Base-by-base conservation (phyloP, 805 yeast genomes). In the Cyberlindnera mrakii region DNA sequence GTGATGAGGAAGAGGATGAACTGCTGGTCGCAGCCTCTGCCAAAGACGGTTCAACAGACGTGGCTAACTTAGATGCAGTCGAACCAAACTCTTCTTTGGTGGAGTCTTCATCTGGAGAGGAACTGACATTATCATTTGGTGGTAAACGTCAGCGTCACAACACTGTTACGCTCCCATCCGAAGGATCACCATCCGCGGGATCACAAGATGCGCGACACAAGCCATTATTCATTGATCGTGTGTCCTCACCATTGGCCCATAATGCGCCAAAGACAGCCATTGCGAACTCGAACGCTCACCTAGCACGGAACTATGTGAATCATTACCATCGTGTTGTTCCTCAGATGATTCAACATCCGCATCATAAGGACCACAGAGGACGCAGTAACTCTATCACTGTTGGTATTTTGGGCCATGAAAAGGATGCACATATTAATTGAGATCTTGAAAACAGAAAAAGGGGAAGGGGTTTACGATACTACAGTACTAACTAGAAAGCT, bases 141-240 rank as follows among this genome's bases (percentile, higher is more conserved):
- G 30, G 18, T 8, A 33, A 15, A 19, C 38, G 41, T 13, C 18
- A 14, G 8, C 33, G 45, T 14, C 35, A 30, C 16, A 37, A 42
- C 29, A 30, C 45, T 65, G 71, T 6, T 71, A 69, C 50, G 72
- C 68, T 37, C 65, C 72, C n/a, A 16, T 15, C 39, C 13, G 6
- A 10, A 10, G 27, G 27, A 33, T 29, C 31, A 29, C 43, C n/a
- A n/a, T n/a, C 39, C 13, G 6, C 27, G 6, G 27, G 27, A 33
- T 29, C 31, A 29, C 43, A 29, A 16, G 29, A 33, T 39, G 3
- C 29, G 33, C 18, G 25, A 17, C 19, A 20, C 7, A 27, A 29
- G 20, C 27, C 40, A 5, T 2, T 30, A 10, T 18, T 17, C 34
- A 15, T n/a, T 37, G 32, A 47, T 44, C 41, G 70, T 23, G 48